Evolutionary conservation across 306 rosid species (phyloP), one percentile per base, ranked within the genome.

Genomic region (Sicyos baderoa): DNA sequence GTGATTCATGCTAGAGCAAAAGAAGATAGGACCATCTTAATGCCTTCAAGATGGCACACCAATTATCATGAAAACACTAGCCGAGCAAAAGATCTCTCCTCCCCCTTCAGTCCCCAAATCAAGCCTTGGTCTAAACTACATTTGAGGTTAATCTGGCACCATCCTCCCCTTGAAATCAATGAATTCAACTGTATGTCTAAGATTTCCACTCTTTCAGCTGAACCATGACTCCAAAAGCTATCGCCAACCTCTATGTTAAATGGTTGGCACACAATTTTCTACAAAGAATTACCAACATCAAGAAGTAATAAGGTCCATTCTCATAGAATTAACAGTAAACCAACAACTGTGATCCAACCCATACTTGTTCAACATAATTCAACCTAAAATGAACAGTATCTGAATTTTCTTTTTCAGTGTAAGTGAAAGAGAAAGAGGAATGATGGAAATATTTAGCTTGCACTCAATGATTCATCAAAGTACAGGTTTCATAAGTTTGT

Each of bases 401-500:
- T 40, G 45, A 40, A 40, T 40, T 18, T 10, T 6, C 16, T 1
- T n/a, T 32, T 44, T 44, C 10, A 4, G 4, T 5, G 12, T 2
- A 47, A 6, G 54, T 18, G 35, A 18, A 14, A 32, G 70, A 18
- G 35, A 10, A 9, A 40, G 6, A 62, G 45, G 70, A 64, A 12
- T 40, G 70, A 19, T 11, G 17, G 32, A 63, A 64, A 17, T 64
- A 32, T 19, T 42, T 64, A 42, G 49, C 35, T 5, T 18, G 32
- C 70, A 42, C 35, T 18, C 52, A 10, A 63, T 63, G 52, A 44
- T 68, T 49, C 13, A 67, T 67, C 17, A 47, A 21, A 67, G 23
- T 32, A 32, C 37, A 40, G 10, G 32, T 65, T 13, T 16, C 10
- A 14, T 23, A 27, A 32, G 11, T 16, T 32, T 32, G 4, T 0